Evolutionary conservation across 208 protist species (phyloP), one percentile per base, ranked within the genome.

Genomic region (Leishmania turanica): DNA sequence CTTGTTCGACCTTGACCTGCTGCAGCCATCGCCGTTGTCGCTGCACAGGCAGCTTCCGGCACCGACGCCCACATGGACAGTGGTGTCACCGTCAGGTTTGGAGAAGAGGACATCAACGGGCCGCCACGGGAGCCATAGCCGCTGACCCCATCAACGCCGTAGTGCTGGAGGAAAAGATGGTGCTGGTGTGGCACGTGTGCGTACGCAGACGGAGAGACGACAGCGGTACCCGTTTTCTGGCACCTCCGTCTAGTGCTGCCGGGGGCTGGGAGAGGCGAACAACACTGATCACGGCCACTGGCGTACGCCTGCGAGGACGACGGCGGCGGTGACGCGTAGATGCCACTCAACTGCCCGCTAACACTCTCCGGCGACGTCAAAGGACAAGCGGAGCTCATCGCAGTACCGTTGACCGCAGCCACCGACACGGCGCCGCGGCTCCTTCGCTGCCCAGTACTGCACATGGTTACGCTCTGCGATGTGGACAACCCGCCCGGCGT

Each of bases 401-500:
- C 21, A 24, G 7, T 75, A 1, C 15, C 42, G 3, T 62, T 21
- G 56, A 19, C 40, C 24, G 74, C 56, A 31, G 19, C 15, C 6
- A 3, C 56, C 2, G 37, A 40, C 27, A 62, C 53, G 27, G 40
- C 40, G 1, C 49, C 13, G 34, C 40, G 37, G 19, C 40, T 47
- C 34, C 74, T 49, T 31, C 37, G 74, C 56, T 27, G 54, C 54
- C 37, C 74, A 64, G 74, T 77, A 31, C 74, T 64, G 56, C 24
- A 47, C 31, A 31, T 40, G 34, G 34, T 65, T 19, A 56, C 62
- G 73, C 76, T 85, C 40, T 34, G 77, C 47, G 77, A 85, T 2
- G 72, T 66, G 24, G 82, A 76, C 49, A 85, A 72, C 27, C 77
- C 82, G 21, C 82, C 82, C 17, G 82, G 82, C 8, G 82, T 79